These are phyloP conservation scores for Solioccasus polychromus DNA, from an alignment of 768 basidiomycete genomes.

Conservation along the genomic window DNA sequence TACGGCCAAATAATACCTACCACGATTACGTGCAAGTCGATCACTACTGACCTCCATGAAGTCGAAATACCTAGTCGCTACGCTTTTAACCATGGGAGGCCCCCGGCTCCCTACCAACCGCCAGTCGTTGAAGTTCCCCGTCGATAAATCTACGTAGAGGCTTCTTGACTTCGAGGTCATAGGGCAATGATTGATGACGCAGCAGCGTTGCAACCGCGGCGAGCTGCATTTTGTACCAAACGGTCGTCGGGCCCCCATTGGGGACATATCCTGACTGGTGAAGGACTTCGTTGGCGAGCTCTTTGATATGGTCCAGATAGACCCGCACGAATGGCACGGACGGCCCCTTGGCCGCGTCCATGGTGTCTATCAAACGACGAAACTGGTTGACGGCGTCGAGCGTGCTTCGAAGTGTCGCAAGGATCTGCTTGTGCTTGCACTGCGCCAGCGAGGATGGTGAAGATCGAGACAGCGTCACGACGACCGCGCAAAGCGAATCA, in stretches of 20 bases:
- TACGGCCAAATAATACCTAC: not conserved
- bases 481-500: constrained; percentile 64
- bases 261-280: constrained; percentile 5
- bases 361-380: constrained; percentile 44
- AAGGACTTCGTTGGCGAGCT: constrained; percentile 37
- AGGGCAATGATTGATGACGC: constrained; percentile 51
- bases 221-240: constrained; percentile 51
- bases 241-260: constrained; percentile 48
- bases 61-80: too few species aligned
- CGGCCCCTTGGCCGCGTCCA: constrained; percentile 42
- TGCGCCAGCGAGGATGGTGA: constrained; percentile 62
- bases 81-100: too few species aligned
- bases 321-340: constrained; percentile 69
- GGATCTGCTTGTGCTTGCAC: constrained; percentile 46
- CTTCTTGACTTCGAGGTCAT: constrained; percentile 47
- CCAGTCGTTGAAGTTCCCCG: constrained; percentile 34
- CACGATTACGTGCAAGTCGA: not conserved
- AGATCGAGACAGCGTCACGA: constrained; percentile 58
- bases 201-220: constrained; percentile 55
- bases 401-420: constrained; percentile 51
- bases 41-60: too few species aligned
- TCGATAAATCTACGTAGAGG: constrained; percentile 47
- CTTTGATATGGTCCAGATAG: constrained; percentile 56
- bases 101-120: too few species aligned
- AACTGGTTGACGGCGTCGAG: constrained; percentile 49